Percentiles rank a stretch among this genome's conserved stretches.
Evolutionary conservation across 805 yeast species (phyloP).

Genomic region (Millerozyma miso): DNA sequence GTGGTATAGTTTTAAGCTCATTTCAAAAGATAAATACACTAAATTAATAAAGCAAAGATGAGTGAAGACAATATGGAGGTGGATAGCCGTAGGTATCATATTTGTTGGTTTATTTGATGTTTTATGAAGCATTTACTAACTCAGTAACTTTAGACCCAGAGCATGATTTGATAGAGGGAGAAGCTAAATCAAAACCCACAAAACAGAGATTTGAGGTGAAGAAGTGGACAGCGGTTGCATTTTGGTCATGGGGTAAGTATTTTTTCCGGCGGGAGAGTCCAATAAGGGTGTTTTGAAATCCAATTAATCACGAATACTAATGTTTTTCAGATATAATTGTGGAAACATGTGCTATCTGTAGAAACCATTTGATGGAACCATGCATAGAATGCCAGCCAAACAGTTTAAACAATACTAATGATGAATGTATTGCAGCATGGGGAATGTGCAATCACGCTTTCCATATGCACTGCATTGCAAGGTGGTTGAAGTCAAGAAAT

Average conservation of each 20-base stretch:
- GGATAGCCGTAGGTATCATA: slow-evolving; percentile 20
- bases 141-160: slow-evolving; percentile 9
- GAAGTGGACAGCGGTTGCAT: slow-evolving; percentile 99
- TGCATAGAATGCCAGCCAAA: slow-evolving; percentile 95
- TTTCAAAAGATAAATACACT: background rate
- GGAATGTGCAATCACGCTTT: slow-evolving; percentile 98
- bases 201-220: slow-evolving; percentile 85
- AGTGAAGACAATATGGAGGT: slow-evolving; percentile 30
- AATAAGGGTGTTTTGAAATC: no score
- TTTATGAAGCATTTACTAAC: slow-evolving; percentile 13
- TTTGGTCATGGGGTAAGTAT: slow-evolving; percentile 92
- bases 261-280: no score
- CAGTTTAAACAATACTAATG: slow-evolving; percentile 53
- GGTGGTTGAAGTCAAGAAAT: slow-evolving; percentile 93
- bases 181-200: slow-evolving; percentile 19
- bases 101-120: background rate
- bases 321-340: slow-evolving; percentile 60
- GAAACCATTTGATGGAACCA: slow-evolving; percentile 97
- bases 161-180: slow-evolving; percentile 13
- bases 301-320: slow-evolving; percentile 17
- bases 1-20: background rate
- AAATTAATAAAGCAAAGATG: slow-evolving; percentile 6
- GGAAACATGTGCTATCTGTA: slow-evolving; percentile 96
- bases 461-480: slow-evolving; percentile 92
- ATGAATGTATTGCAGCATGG: slow-evolving; percentile 93